phyloP scores from a whole-genome alignment of 306 rosid genomes.

The Oemleria cerasiformis region DNA sequence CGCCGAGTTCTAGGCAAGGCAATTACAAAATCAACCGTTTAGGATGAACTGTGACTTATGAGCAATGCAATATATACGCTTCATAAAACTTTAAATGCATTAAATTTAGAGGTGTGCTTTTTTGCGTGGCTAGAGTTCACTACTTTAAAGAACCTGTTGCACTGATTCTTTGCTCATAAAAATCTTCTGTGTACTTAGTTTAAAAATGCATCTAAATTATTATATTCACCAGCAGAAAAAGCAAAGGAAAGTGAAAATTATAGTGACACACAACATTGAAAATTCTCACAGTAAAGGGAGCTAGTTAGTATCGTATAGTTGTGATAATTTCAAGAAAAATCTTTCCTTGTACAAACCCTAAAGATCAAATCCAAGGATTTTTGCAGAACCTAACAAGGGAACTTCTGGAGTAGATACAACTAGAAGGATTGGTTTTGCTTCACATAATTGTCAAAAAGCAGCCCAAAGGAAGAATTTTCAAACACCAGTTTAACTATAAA shows the following conservation, averaged over 20 bases:
- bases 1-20: slow-evolving; percentile 4
- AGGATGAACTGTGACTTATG: not conserved
- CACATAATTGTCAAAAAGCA: not conserved
- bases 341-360: not conserved
- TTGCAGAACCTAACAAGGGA: not conserved
- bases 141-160: not conserved
- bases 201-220: not conserved
- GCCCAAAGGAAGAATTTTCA: not conserved
- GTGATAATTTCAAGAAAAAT: not conserved
- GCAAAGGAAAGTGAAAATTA: not conserved
- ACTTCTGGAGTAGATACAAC: not conserved
- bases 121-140: not conserved
- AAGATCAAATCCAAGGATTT: not conserved
- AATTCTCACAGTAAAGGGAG: not conserved
- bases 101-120: not conserved
- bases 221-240: not conserved
- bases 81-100: not conserved
- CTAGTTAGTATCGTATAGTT: not conserved
- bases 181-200: not conserved
- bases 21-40: slow-evolving; percentile 6
- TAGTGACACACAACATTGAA: not conserved
- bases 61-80: not conserved
- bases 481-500: not conserved
- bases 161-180: no score
- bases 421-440: not conserved